Evolutionary conservation across 108 stramenopile species (phyloP), one percentile per base, ranked within the genome.

Genomic region (Schizochytrium sp.): DNA sequence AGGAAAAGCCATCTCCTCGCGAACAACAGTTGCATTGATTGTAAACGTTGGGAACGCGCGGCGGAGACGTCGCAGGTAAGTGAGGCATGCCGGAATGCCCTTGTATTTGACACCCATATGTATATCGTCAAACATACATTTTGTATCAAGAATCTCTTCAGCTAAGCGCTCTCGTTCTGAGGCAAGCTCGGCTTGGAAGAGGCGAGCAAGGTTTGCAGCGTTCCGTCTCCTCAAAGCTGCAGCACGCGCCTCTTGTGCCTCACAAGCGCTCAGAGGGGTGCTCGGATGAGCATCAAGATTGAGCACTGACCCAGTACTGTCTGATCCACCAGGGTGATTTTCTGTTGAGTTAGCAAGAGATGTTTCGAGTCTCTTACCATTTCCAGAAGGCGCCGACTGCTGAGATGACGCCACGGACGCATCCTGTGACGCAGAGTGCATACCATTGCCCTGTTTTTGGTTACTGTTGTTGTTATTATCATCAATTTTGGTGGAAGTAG

Each of bases 61-160:
- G 28, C 76, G 76, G n/a, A 83, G 47, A 10, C 53, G 47, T 5
- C 53, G 50, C 2, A 83, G 10, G 40, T 83, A 83, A 47, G 50
- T 83, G 0, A 83, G 53, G 76, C 76, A 83, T 7, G 76, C 76
- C 17, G 76, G 50, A 1, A 83, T 83, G 76, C 76, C 76, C 53
- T 83, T 83, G 76, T 83, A 83, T 53, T 83, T 83, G 76, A 83
- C 76, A 0, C 76, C 76, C 76, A 83, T 83, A 28, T 83, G 76
- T 13, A 83, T 83, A 55, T 83, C 76, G 76, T 83, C 76, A 83
- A 83, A 83, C 5, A 83, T 53, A 53, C 76, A 83, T 40, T 83
- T 83, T n/a, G 76, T 5, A 53, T 83, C 76, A 10, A 83, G 53
- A 42, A 83, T 83, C 76, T 83, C 76, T n/a, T 83, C 53, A 8